Evolutionary conservation across 768 basidiomycete species (phyloP), one percentile per base, ranked within the genome.

Genomic region (Suillus occidentalis): DNA sequence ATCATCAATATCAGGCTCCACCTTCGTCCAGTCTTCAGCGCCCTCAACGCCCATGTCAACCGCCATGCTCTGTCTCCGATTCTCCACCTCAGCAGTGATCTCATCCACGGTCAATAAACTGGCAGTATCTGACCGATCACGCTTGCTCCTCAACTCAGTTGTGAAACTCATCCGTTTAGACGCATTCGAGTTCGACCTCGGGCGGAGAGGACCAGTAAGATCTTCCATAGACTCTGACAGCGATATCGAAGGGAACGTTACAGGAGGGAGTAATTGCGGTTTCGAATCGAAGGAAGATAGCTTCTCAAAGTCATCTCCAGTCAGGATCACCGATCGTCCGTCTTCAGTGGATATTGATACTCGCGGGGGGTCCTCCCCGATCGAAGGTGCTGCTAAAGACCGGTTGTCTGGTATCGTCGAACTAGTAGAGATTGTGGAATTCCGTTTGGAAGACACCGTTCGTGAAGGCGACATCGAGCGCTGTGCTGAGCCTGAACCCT

Each of bases 31-130:
- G 42, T 89, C 92, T 53, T 92, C 85, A 12, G 81, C 82, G 1
- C 79, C 80, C 57, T 81, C 88, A 16, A 81, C 78, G 31, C 81
- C 82, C 66, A 74, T 76, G 56, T 78, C 79, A 47, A 78, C 79
- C 6, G 75, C 78, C 70, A 80, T 83, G 70, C 84, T 87, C 61
- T 83, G 85, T 64, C 85, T 79, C 43, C 86, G 81, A 64, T 80
- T 81, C 74, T 91, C 97, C 9, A 99, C 92, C 72, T 97, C 92
- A 12, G 94, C 95, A 0, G 97, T 98, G 71, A 99, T 97, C 78
- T 99, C 95, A 72, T 99, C 97, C 28, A 99, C 93, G 0, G 97
- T 99, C 77, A 98, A 84, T 71, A 98, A 78, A 69, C 92, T 95
- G 5, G 93, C 94, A 9, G 94, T 94, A 72, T 97, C 95, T 0